These are phyloP conservation scores for Hypomontagnella submonticulosa DNA, from an alignment of 495 filamentous ascomycete genomes.

Conservation along the genomic window DNA sequence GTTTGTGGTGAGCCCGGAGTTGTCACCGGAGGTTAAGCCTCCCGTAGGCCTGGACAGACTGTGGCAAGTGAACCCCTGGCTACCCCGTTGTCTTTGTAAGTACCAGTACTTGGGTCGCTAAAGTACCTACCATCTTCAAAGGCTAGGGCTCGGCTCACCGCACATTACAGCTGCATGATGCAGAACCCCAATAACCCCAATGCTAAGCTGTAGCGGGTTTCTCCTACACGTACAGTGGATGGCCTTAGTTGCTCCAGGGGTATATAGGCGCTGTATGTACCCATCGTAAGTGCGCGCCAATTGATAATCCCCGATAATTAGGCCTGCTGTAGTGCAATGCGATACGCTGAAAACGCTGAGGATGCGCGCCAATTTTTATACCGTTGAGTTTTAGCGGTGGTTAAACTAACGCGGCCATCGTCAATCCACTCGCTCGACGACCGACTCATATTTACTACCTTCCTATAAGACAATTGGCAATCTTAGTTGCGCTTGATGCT, in stretches of 20 bases:
- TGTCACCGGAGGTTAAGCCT: constrained; percentile 39
- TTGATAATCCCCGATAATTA: constrained; percentile 21
- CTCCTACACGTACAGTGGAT: constrained; percentile 20
- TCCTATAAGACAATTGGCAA: background rate
- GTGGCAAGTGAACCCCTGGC: constrained; percentile 38
- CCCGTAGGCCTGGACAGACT: constrained; percentile 36
- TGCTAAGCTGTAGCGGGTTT: constrained; percentile 21
- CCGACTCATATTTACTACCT: constrained; percentile 14
- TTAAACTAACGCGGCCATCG: background rate
- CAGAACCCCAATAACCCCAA: constrained; percentile 36
- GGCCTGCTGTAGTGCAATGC: constrained; percentile 19
- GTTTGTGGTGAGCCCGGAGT: constrained; percentile 24
- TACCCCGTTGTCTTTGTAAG: constrained; percentile 27
- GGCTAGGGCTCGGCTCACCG: constrained; percentile 28
- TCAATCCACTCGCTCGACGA: constrained; percentile 3
- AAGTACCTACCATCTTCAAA: constrained; percentile 15
- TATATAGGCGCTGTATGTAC: constrained; percentile 20
- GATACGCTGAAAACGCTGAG: constrained; percentile 19
- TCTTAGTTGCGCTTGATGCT: constrained; percentile 4
- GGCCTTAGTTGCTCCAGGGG: constrained; percentile 23
- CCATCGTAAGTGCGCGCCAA: constrained; percentile 15
- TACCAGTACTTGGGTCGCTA: constrained; percentile 37
- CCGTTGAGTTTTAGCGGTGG: no score
- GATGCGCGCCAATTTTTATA: constrained; percentile 10
- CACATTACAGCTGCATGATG: constrained; percentile 38